Base-by-base conservation (phyloP, 495 filamentous ascomycete genomes). In the Cryomyces minteri region DNA sequence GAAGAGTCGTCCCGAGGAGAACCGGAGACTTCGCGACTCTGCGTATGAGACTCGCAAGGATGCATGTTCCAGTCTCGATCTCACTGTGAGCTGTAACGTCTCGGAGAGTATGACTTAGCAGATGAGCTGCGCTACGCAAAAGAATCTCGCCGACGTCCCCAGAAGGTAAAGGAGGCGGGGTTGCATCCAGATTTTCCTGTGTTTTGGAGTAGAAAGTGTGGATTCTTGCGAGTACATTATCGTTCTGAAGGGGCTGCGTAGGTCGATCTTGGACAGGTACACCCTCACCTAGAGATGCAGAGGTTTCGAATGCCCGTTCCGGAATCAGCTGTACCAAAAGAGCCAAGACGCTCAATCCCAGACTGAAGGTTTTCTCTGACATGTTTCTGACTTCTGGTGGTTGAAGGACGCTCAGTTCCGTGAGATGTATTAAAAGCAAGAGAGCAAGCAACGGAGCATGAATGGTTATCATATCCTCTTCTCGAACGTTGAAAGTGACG, bases 381-480 rank as follows among this genome's bases (percentile, higher is more conserved):
- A 25, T 25, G 18, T 25, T 2, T 2, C 18, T 25, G 18, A 25
- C 18, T 25, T 25, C 18, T 25, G 18, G 18, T 2, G 18, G 18
- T 25, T 25, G 18, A 1, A 25, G 18, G 2, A 25, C 18, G 2
- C 18, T 25, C 18, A 25, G 10, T 9, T 41, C 40, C 10, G 9
- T 30, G 40, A 41, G 11, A 44, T 6, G 1, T 41, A n/a, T 33
- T 6, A 30, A 11, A 1, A 47, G 25, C 37, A 41, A 9, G 1
- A 41, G 40, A 9, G 25, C 28, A 9, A 41, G 28, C 28, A 14
- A 18, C 41, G 90, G 90, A 32, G 84, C 78, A 62, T 99, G 90
- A 4, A 81, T 62, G 31, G 80, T 66, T 32, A 93, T 58, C 90
- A 99, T 96, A 56, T 99, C 90, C 58, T 96, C 88, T 59, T 96